Evolutionary conservation across 2,329 filamentous ascomycete species (phyloP).

Genomic region (Helotiales sp.): DNA sequence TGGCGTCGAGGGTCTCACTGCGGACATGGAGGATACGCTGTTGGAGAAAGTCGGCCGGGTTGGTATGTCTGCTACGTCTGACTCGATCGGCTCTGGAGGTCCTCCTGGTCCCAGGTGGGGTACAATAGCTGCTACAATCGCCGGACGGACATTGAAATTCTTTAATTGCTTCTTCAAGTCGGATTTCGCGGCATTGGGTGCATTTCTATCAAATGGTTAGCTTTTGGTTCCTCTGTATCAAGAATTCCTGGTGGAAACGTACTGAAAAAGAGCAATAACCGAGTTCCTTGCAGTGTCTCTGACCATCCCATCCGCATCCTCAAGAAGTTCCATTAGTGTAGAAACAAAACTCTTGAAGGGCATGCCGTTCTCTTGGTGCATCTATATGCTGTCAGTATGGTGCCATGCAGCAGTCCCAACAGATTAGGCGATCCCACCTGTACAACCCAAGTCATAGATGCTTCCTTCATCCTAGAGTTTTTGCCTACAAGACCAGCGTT

Average conservation of each 20-base stretch:
- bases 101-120: constrained; percentile 67
- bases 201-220: constrained; percentile 58
- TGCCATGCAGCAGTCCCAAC: not conserved
- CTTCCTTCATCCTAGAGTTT: constrained; percentile 84
- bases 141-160: constrained; percentile 82
- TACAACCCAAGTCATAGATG: constrained; percentile 82
- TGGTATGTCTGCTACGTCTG: constrained; percentile 44
- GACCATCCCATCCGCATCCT: constrained; percentile 88
- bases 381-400: constrained; percentile 52
- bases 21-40: constrained; percentile 54
- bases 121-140: constrained; percentile 82
- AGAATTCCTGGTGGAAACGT: constrained; percentile 37
- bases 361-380: constrained; percentile 79
- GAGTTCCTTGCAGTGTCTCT: constrained; percentile 82
- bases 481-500: constrained; percentile 79
- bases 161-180: constrained; percentile 88
- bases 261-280: constrained; percentile 87
- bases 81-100: constrained; percentile 38
- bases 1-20: constrained; percentile 60
- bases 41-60: constrained; percentile 54
- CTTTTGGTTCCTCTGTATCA: not conserved
- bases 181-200: constrained; percentile 81
- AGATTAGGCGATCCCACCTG: constrained; percentile 56
- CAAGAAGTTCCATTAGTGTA: constrained; percentile 80
- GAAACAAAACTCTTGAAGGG: constrained; percentile 85